phyloP scores from a whole-genome alignment of 2,329 filamentous ascomycete genomes.

The Pleoardoris graminearum region DNA sequence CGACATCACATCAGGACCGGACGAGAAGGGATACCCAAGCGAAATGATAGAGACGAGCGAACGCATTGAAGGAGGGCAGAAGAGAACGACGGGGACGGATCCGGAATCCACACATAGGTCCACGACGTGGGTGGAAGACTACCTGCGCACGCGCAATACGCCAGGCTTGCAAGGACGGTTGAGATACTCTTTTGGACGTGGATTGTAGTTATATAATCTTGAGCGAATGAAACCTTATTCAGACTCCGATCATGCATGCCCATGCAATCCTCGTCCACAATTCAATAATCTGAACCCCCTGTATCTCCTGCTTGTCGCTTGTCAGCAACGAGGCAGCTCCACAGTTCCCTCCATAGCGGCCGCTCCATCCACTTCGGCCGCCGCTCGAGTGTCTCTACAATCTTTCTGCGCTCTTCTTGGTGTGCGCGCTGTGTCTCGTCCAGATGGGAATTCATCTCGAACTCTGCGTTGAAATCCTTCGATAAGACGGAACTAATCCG shows the following conservation, averaged over 20 bases:
- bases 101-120: conserved; percentile 17
- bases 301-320: too few species aligned
- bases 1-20: neutral
- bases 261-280: neutral
- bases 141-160: neutral
- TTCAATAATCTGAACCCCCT: neutral
- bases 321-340: conserved; percentile 27
- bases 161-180: neutral
- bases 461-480: neutral
- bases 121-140: conserved; percentile 7
- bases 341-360: conserved; percentile 23
- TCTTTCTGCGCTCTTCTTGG: conserved; percentile 12
- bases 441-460: conserved; percentile 13
- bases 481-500: conserved; percentile 3
- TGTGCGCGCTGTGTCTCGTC: conserved; percentile 17
- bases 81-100: conserved; percentile 16
- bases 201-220: conserved; percentile 13
- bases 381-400: conserved; percentile 16
- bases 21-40: conserved; percentile 5
- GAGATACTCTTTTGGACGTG: conserved; percentile 16
- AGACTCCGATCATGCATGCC: neutral
- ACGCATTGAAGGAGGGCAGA: neutral
- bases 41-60: neutral
- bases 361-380: conserved; percentile 19
- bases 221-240: conserved; percentile 12